A percentile compares a stretch with the other conserved stretches of the same genome.
Conservation (phyloP, 192 early-diverging fungal genomes). For the Entomortierella parvispora region DNA sequence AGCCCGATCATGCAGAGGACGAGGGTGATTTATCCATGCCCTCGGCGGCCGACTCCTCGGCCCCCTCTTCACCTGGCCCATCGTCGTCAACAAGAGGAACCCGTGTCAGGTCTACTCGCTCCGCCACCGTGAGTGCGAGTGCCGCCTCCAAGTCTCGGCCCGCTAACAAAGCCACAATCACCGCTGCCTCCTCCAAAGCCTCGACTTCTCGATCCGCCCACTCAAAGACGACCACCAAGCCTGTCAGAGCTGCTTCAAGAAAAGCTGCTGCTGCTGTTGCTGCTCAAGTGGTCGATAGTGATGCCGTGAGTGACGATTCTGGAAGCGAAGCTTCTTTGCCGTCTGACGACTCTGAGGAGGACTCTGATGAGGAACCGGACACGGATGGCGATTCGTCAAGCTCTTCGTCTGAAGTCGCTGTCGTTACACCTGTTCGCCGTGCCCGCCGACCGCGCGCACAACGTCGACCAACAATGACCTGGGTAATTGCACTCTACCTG, state of each 20-base stretch:
- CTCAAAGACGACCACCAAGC: background rate
- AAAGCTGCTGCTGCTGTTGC: slow-evolving; percentile 16
- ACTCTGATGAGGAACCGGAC: background rate
- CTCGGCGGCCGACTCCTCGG: background rate
- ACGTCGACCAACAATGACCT: slow-evolving; percentile 4
- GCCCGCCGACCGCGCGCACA: slow-evolving; percentile 1
- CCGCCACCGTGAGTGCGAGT: no score
- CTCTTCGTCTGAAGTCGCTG: slow-evolving; percentile 4
- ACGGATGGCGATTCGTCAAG: background rate
- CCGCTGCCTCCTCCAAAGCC: background rate
- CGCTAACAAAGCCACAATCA: background rate
- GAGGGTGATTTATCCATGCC: background rate
- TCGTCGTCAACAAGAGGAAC: background rate
- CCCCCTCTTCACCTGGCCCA: background rate
- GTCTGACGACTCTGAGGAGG: background rate
- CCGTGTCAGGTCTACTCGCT: no score
- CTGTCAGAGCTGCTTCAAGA: slow-evolving; percentile 19
- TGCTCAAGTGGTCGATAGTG: slow-evolving; percentile 1
- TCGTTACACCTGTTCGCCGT: background rate
- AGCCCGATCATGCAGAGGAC: slow-evolving; percentile 1
- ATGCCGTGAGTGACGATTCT: slow-evolving; percentile 13
- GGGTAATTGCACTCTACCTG: slow-evolving; percentile 8
- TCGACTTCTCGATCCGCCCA: background rate
- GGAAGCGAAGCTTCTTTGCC: slow-evolving; percentile 3
- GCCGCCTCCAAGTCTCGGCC: background rate